Evolutionary conservation across 805 yeast genomes (phyloP), one percentile per base, ranked within the genome.

Genomic region (Yarrowia sp.): DNA sequence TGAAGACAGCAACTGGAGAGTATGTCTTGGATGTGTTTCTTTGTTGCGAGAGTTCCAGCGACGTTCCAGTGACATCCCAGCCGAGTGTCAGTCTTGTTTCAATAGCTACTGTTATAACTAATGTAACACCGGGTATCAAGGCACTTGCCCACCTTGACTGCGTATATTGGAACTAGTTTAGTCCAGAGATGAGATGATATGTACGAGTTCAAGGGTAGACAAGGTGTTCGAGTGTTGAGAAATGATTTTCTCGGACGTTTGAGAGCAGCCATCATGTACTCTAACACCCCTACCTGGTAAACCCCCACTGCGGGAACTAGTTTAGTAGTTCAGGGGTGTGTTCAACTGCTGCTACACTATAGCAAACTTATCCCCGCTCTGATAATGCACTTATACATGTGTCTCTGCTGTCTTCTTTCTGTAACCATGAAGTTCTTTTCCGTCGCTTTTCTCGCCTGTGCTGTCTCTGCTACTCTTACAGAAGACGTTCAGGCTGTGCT

Each of bases 11-110:
- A 28, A 8, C 8, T 48, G 55, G 55, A 17, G 18, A 5, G 28
- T 33, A 6, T 48, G 55, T 33, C 13, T 48, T n/a, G 55, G 55
- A 8, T 48, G 55, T 5, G 55, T 33, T 15, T 33, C 55, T 2
- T 11, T 48, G 38, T 8, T 48, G 33, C 55, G 55, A 3, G 55
- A 48, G 41, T 48, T 48, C 18, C 55, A 48, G 41, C 11, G 55
- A 48, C 55, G 55, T 1, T 11, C 38, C 39, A 33, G 31, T 13
- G 13, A n/a, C 7, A 17, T 48, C 11, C 55, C 55, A n/a, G 11
- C 8, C 31, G 15, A 48, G 8, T 48, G 55, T 13, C 35, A 48
- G 41, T 3, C 28, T 4, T 48, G 55, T 11, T 48, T 33, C 14
- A 15, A 33, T 15, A 17, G 39, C 3, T 48, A 48, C 15, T 48